A percentile compares a stretch with the other conserved stretches of the same genome.
These are phyloP conservation scores for Geoglossum cookeanum DNA, from an alignment of 2,329 filamentous ascomycete species.

Conservation along the genomic window DNA sequence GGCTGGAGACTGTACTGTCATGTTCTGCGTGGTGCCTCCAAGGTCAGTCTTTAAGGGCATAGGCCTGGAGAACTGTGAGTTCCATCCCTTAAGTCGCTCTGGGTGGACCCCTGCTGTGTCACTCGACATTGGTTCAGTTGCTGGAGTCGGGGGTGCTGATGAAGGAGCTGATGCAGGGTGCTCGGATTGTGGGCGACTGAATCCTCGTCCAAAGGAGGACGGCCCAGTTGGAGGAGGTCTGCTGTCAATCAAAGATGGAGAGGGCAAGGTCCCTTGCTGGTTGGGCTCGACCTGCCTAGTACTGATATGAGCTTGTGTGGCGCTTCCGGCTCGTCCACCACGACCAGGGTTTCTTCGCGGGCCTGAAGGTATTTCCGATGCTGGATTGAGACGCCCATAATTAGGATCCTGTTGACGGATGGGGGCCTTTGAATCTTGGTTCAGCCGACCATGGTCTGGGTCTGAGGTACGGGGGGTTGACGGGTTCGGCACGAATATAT, in stretches of 20 bases:
- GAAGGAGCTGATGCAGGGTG: constrained; percentile 1
- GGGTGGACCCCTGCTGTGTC: constrained; percentile 3
- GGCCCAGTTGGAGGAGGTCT: constrained; percentile 5
- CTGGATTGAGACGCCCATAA: constrained; percentile 38
- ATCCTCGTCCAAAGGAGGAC: neutral
- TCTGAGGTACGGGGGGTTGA: constrained; percentile 23
- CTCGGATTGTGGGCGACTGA: constrained; percentile 1
- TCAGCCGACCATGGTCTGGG: constrained; percentile 29
- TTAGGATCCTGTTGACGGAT: constrained; percentile 36
- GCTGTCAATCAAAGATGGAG: neutral
- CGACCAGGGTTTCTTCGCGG: constrained; percentile 15
- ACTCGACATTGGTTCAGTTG: neutral
- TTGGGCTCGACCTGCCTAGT: neutral
- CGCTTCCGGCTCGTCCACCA: neutral
- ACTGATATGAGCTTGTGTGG: neutral
- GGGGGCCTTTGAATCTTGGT: constrained; percentile 6
- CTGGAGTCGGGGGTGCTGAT: neutral
- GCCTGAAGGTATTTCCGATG: constrained; percentile 21
- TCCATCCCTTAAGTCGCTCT: neutral
- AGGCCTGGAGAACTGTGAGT: neutral
- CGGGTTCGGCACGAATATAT: constrained; percentile 21
- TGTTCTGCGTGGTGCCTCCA: neutral
- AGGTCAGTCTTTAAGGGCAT: neutral
- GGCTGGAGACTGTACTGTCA: neutral
- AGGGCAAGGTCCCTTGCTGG: constrained; percentile 1